Base-by-base conservation (phyloP, 1,139 yeast genomes). In the Scheffersomyces parashehatae region DNA sequence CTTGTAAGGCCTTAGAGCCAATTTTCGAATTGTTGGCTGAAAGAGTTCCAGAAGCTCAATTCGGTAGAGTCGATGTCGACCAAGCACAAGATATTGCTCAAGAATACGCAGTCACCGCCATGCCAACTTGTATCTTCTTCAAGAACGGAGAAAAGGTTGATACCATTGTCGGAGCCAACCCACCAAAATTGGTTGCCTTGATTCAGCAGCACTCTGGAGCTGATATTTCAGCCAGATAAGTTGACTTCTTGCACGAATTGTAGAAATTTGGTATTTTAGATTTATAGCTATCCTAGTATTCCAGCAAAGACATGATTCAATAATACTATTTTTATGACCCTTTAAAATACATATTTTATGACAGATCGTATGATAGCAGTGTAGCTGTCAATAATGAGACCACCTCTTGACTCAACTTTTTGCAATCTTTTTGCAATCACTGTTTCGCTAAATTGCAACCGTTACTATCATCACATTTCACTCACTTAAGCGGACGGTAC, bases 1-100 rank as follows among this genome's bases (percentile, higher is more conserved):
- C 77, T 8, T 72, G 77, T 46, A 72, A 71, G 51, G 73, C 73
- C 10, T 56, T 72, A 39, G 74, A 68, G 39, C 77, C 77, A 4
- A 59, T 70, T n/a, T 62, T 70, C 41, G 65, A 58, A 28, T 54
- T 55, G 34, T 60, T 71, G 51, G 64, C 75, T 13, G 64, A 61
- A 43, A 61, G 56, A 65, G 68, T 49, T 55, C 79, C 71, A 42
- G 68, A 65, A 44, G 75, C 68, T 3, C 58, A 61, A 40, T 72
- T 72, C 48, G 70, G 67, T 14, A 60, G 73, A 50, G 71, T 67
- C 12, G 71, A 68, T 43, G 72, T 67, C 14, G 73, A 68, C 48
- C 49, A 51, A 12, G 67, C 63, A 31, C 62, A 56, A 40, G 68
- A 62, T 34, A 53, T 67, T 41, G 68, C 73, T 14, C 45, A 43